A percentile compares a stretch with the other conserved stretches of the same genome.
These are phyloP conservation scores for Aspergillus brasiliensis DNA, from an alignment of 2,329 filamentous ascomycete genomes.

Conservation along the genomic window DNA sequence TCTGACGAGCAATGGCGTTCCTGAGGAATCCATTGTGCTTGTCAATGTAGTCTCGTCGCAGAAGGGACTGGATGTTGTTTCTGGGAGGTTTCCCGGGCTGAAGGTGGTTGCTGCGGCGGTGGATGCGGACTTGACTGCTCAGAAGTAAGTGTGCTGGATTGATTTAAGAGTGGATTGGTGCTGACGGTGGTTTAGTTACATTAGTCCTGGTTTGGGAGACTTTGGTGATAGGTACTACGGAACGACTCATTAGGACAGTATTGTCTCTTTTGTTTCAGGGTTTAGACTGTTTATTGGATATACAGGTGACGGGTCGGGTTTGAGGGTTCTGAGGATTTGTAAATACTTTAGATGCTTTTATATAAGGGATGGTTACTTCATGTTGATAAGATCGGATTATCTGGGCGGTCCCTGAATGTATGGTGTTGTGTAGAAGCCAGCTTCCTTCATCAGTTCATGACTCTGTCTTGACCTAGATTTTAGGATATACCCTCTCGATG, in stretches of 20 bases:
- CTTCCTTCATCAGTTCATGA: no score
- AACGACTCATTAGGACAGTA: slow-evolving; percentile 3
- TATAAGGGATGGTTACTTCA: not conserved
- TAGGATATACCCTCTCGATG: no score
- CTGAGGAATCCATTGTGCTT: slow-evolving; percentile 32
- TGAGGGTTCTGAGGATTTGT: not conserved
- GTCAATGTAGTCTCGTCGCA: slow-evolving; percentile 32
- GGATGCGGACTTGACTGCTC: slow-evolving; percentile 17
- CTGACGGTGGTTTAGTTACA: slow-evolving; percentile 28
- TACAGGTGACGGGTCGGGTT: no score
- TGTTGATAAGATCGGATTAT: no score
- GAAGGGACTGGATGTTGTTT: slow-evolving; percentile 25
- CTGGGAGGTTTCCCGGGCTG: slow-evolving; percentile 23
- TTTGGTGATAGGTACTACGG: slow-evolving; percentile 41
- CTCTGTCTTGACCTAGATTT: no score
- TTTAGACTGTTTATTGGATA: not conserved
- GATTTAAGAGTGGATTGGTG: not conserved
- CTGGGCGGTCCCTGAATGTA: not conserved
- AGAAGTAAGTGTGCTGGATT: slow-evolving; percentile 14
- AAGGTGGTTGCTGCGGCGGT: slow-evolving; percentile 26
- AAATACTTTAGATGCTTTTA: not conserved
- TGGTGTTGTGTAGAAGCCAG: not conserved
- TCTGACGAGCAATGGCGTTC: slow-evolving; percentile 14
- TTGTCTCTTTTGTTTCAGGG: not conserved
- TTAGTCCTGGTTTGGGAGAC: slow-evolving; percentile 40